A percentile compares a stretch with the other conserved stretches of the same genome.
These are phyloP conservation scores for Atractiella rhizophila DNA, from an alignment of 768 basidiomycete species.

Conservation along the genomic window DNA sequence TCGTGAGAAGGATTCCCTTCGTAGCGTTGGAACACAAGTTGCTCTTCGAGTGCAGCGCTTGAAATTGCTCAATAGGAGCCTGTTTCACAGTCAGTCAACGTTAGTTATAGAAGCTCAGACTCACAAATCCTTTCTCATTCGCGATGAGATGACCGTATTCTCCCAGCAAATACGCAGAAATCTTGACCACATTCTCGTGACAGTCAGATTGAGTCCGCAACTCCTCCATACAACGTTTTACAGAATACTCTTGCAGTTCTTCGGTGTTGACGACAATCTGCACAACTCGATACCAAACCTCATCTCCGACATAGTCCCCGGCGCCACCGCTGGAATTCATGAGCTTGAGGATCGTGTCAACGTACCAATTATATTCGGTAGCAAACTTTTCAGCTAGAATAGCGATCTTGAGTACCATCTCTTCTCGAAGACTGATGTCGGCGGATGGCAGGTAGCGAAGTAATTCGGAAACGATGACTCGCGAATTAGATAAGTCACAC, in stretches of 20 bases:
- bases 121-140: conserved; percentile 48
- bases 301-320: conserved; percentile 94
- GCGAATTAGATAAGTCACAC: conserved; percentile 95
- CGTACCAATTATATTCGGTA: conserved; percentile 41
- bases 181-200: conserved; percentile 77
- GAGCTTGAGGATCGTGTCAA: conserved; percentile 85
- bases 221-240: conserved; percentile 70
- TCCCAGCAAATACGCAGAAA: conserved; percentile 86
- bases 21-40: conserved; percentile 82
- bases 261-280: conserved; percentile 94
- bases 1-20: conserved; percentile 71
- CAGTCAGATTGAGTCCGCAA: conserved; percentile 33
- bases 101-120: not conserved
- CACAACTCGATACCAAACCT: conserved; percentile 98
- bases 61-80: conserved; percentile 83
- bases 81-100: conserved; percentile 17
- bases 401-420: conserved; percentile 97
- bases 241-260: conserved; percentile 87
- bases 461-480: conserved; percentile 82
- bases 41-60: conserved; percentile 72
- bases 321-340: conserved; percentile 71
- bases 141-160: conserved; percentile 97
- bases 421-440: conserved; percentile 84
- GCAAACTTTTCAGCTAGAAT: conserved; percentile 98
- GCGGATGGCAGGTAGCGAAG: conserved; percentile 83